Conservation (phyloP, 257 asterid genomes). For the Salvia splendens region DNA sequence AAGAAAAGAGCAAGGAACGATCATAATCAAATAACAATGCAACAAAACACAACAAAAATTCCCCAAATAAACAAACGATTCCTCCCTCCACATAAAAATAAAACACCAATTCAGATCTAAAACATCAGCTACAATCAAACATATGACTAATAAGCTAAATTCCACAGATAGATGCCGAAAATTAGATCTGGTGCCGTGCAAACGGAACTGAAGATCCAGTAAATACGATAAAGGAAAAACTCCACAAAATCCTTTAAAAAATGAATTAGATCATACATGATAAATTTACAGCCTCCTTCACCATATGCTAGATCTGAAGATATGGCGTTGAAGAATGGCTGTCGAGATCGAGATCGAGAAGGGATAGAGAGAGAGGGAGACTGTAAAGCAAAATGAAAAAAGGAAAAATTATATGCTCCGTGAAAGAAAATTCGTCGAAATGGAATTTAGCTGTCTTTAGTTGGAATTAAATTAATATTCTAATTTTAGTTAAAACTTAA, state of each 20-base stretch:
- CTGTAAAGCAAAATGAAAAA: conserved; percentile 23
- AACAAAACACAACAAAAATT: background rate
- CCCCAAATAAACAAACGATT: background rate
- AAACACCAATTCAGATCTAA: conserved; percentile 31
- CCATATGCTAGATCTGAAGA: conserved; percentile 38
- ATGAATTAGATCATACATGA: conserved; percentile 21
- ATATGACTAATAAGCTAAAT: conserved; percentile 3
- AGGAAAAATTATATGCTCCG: conserved; percentile 21
- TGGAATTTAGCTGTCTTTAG: background rate
- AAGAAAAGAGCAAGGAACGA: background rate
- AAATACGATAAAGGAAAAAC: background rate
- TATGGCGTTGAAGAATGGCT: conserved; percentile 32
- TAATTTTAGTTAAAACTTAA: too few species aligned
- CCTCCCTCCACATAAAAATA: background rate
- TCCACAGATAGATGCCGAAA: conserved; percentile 6
- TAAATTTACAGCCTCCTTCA: conserved; percentile 32
- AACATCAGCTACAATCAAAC: conserved; percentile 1
- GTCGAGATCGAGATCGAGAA: conserved; percentile 32
- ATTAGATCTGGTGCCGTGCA: conserved; percentile 32
- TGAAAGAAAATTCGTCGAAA: conserved; percentile 38
- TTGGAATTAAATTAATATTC: too few species aligned
- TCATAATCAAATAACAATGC: conserved; percentile 14
- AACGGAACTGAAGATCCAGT: conserved; percentile 16
- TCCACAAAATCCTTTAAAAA: too few species aligned
- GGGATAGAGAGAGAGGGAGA: conserved; percentile 25